Conservation (phyloP, 169 alveolate genomes). For the Theileria luwenshuni region DNA sequence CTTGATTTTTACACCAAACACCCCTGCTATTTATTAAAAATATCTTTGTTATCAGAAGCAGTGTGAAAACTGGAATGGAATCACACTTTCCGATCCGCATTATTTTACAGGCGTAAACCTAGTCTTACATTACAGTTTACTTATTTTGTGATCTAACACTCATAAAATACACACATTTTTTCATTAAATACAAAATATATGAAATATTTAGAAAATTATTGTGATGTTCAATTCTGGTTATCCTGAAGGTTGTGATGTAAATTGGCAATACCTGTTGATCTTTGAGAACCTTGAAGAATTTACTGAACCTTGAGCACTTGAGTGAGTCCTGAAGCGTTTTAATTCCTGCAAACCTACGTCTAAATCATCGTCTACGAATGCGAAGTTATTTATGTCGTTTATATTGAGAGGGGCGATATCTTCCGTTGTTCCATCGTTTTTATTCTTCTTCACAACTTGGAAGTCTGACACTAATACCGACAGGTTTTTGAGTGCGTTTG, state of each 20-base stretch:
- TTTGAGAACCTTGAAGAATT: conserved; percentile 50
- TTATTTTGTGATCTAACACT: neutral
- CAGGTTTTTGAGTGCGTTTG: conserved; percentile 36
- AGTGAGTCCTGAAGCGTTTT: conserved; percentile 25
- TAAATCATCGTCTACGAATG: conserved; percentile 60
- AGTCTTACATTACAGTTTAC: neutral
- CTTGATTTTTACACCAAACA: conserved; percentile 3
- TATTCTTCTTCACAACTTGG: conserved; percentile 24
- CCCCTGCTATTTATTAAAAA: neutral
- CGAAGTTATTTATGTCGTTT: conserved; percentile 53
- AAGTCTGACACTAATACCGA: conserved; percentile 45
- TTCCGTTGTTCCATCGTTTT: conserved; percentile 7
- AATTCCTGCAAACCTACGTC: conserved; percentile 16
- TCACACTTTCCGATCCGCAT: neutral
- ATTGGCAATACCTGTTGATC: conserved; percentile 26
- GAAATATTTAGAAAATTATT: conserved; percentile 4
- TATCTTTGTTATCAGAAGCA: neutral
- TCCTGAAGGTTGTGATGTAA: conserved; percentile 4
- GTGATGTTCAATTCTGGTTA: neutral
- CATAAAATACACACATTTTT: conserved; percentile 9
- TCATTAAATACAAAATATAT: neutral
- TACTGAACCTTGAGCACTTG: conserved; percentile 61
- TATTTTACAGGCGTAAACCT: conserved; percentile 13
- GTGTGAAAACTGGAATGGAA: neutral
- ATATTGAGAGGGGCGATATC: conserved; percentile 42